Evolutionary conservation across 2,329 filamentous ascomycete genomes (phyloP), one percentile per base, ranked within the genome.

Genomic region (Immersiporthe knoxdaviesiana): DNA sequence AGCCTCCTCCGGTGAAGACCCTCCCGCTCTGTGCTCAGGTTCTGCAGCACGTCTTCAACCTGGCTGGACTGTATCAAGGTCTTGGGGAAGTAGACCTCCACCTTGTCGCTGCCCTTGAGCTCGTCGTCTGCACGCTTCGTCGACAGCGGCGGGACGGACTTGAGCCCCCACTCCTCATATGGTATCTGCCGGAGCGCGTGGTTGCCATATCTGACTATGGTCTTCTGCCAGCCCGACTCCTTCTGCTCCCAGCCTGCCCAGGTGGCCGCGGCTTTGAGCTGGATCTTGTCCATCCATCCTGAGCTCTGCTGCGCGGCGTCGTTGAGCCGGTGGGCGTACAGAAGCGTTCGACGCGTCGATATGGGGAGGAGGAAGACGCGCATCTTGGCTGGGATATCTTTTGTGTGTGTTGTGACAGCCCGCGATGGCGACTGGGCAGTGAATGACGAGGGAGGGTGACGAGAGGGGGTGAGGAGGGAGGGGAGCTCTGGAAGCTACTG

Each of bases 111-210:
- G 50, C 87, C 88, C 65, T 88, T 79, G 30, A 89, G 76, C 74
- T 92, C 88, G 65, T 92, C 89, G 63, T 87, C 83, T 74, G 87
- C 85, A 69, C 89, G 85, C 73, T 88, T 86, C 68, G 88, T 83
- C 56, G 90, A 93, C 74, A 97, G 84, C 30, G 94, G 91, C 59
- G 96, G 96, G 65, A 99, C 90, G 47, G 93, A 97, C 82, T 98
- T 98, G 74, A 99, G 85, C 0, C 93, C 94, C 96, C 96, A 99
- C 90, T 99, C 96, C 81, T 98, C 92, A 78, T 92, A 97, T 2
- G 96, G 92, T 75, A 99, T 97, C 72, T 93, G 89, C 75, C 92
- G 90, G 71, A 99, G 88, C 21, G 93, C 89, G 63, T 89, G 84
- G 81, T 99, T 97, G 68, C 96, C 96, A 79, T 95, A 97, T 70